phyloP scores from a whole-genome alignment of 2,329 filamentous ascomycete species.

The Talaromyces amestolkiae region DNA sequence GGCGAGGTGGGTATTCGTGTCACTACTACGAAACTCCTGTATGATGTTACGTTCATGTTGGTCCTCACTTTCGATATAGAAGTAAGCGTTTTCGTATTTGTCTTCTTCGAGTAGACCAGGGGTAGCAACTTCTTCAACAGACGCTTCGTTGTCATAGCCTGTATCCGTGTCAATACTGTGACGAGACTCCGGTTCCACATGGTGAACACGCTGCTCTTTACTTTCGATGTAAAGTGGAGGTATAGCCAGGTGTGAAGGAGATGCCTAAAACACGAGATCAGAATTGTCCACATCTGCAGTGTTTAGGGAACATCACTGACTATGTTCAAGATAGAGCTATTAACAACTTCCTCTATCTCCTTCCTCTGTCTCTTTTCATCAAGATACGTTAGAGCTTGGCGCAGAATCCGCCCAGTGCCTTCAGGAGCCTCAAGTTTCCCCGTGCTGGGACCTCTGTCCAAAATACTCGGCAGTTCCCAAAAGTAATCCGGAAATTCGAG shows the following conservation, averaged over 20 bases:
- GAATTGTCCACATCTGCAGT: neutral
- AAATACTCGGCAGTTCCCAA: slow-evolving; percentile 27
- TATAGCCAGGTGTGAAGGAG: neutral
- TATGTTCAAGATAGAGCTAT: slow-evolving; percentile 23
- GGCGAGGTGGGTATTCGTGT: neutral
- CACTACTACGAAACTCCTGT: neutral
- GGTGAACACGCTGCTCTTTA: neutral
- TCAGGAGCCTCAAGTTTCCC: slow-evolving; percentile 30
- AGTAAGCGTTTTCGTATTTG: neutral
- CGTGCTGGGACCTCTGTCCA: slow-evolving; percentile 19
- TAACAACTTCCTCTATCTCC: slow-evolving; percentile 24
- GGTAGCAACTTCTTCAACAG: neutral
- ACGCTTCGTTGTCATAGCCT: neutral
- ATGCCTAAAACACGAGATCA: neutral
- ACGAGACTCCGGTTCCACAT: neutral
- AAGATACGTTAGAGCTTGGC: slow-evolving; percentile 28
- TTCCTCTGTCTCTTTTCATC: slow-evolving; percentile 26
- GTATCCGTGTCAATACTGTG: neutral
- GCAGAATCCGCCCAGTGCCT: slow-evolving; percentile 25
- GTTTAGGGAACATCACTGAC: slow-evolving; percentile 21
- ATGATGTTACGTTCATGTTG: neutral
- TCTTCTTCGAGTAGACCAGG: neutral
- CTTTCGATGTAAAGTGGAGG: slow-evolving; percentile 15
- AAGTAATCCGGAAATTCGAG: slow-evolving; percentile 42
- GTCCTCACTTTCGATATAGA: slow-evolving; percentile 3